Percentiles rank a stretch among this genome's conserved stretches.
These are phyloP conservation scores for Avena eriantha DNA, from an alignment of 176 grass and related monocot species.

Conservation along the genomic window DNA sequence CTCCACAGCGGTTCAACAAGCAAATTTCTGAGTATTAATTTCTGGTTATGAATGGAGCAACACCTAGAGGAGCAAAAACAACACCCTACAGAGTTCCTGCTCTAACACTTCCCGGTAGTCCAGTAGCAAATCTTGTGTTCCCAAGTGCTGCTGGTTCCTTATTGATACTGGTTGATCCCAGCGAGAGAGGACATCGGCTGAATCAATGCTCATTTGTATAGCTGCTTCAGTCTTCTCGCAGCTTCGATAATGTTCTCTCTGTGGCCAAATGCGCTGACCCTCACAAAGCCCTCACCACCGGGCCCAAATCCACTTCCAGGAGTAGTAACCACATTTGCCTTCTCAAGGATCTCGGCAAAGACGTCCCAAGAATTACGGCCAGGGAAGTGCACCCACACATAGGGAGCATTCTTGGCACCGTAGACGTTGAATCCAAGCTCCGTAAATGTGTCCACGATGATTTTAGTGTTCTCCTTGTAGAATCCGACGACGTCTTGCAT, in stretches of 20 bases:
- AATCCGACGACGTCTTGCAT: conserved; percentile 58
- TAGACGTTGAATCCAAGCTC: conserved; percentile 87
- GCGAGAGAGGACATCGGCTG: neutral
- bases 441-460: conserved; percentile 82
- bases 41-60: conserved; percentile 15
- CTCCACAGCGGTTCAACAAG: neutral
- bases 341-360: conserved; percentile 84
- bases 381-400: conserved; percentile 96
- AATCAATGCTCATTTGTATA: conserved; percentile 51
- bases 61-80: neutral
- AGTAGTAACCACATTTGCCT: conserved; percentile 81
- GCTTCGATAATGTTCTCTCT: conserved; percentile 76
- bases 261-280: conserved; percentile 86
- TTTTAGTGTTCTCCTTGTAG: conserved; percentile 96
- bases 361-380: conserved; percentile 90
- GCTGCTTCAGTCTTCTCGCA: conserved; percentile 63
- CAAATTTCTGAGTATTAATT: conserved; percentile 13
- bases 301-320: conserved; percentile 94
- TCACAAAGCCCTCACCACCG: conserved; percentile 83
- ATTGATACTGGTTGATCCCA: conserved; percentile 10
- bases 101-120: neutral
- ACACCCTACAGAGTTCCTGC: conserved; percentile 7
- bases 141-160: conserved; percentile 24
- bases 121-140: neutral
- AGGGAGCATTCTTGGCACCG: conserved; percentile 90